A percentile compares a stretch with the other conserved stretches of the same genome.
Evolutionary conservation across 2,329 filamentous ascomycete species (phyloP).

Genomic region (Xylaria polymorpha): DNA sequence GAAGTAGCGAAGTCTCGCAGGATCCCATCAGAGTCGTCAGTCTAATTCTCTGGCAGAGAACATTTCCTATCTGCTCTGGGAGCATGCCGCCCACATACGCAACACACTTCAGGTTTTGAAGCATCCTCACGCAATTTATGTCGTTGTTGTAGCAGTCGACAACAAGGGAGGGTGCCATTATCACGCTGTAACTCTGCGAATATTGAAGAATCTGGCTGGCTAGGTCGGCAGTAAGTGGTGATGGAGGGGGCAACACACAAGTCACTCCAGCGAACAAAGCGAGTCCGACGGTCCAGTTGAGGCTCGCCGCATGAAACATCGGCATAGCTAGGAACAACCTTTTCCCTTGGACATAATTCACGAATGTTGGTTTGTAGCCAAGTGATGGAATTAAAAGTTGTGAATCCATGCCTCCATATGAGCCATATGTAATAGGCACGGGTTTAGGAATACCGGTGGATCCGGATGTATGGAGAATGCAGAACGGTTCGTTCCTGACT

Average conservation of each 20-base stretch:
- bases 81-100: conserved; percentile 7
- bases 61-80: conserved; percentile 5
- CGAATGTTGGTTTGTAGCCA: too few species aligned
- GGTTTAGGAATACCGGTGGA: conserved; percentile 15
- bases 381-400: too few species aligned
- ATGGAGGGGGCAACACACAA: conserved; percentile 7
- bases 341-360: too few species aligned
- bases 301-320: too few species aligned
- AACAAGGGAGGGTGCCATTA: conserved; percentile 14
- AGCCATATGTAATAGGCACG: conserved; percentile 1
- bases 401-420: too few species aligned
- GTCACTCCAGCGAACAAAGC: conserved; percentile 12
- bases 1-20: conserved; percentile 13
- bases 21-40: conserved; percentile 13
- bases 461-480: conserved; percentile 16
- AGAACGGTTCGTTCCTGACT: conserved; percentile 9
- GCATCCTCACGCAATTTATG: conserved; percentile 10
- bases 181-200: background rate
- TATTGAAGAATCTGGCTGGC: conserved; percentile 15
- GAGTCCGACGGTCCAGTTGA: conserved; percentile 12
- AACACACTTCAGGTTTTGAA: background rate
- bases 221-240: conserved; percentile 8
- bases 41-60: conserved; percentile 10
- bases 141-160: conserved; percentile 13
- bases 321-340: too few species aligned